A percentile compares a stretch with the other conserved stretches of the same genome.
Evolutionary conservation across 495 filamentous ascomycete species (phyloP).

Genomic region (Penicillium bovifimosum): DNA sequence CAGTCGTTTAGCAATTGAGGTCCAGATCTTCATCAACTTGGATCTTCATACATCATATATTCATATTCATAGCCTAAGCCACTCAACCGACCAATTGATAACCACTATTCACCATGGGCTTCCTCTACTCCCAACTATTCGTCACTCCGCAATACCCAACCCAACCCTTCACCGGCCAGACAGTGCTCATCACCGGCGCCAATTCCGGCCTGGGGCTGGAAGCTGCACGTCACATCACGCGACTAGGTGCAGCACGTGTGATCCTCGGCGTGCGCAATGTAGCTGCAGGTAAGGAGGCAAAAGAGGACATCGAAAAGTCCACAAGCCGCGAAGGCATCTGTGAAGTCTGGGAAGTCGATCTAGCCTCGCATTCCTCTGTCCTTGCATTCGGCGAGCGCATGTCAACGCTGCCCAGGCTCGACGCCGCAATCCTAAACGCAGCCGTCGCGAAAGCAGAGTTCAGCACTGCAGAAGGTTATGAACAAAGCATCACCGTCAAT

Average conservation of each 20-base stretch:
- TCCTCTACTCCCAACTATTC: conserved; percentile 46
- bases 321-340: conserved; percentile 31
- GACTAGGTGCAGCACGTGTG: conserved; percentile 39
- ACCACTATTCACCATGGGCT: conserved; percentile 10
- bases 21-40: too few species aligned
- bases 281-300: conserved; percentile 40
- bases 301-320: conserved; percentile 24
- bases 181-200: conserved; percentile 48
- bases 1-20: too few species aligned
- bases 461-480: conserved; percentile 33
- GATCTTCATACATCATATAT: too few species aligned
- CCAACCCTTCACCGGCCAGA: conserved; percentile 34
- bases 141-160: conserved; percentile 31
- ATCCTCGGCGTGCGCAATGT: conserved; percentile 52
- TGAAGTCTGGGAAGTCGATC: conserved; percentile 54
- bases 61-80: too few species aligned
- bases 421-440: conserved; percentile 43
- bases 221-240: conserved; percentile 43
- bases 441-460: conserved; percentile 30
- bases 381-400: conserved; percentile 37
- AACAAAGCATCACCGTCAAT: conserved; percentile 50
- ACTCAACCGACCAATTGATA: background rate
- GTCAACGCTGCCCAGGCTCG: conserved; percentile 32
- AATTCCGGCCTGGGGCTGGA: conserved; percentile 52
- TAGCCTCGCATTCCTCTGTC: conserved; percentile 34